A percentile compares a stretch with the other conserved stretches of the same genome.
Conservation (phyloP, 495 filamentous ascomycete genomes). For the Viridothelium virens region DNA sequence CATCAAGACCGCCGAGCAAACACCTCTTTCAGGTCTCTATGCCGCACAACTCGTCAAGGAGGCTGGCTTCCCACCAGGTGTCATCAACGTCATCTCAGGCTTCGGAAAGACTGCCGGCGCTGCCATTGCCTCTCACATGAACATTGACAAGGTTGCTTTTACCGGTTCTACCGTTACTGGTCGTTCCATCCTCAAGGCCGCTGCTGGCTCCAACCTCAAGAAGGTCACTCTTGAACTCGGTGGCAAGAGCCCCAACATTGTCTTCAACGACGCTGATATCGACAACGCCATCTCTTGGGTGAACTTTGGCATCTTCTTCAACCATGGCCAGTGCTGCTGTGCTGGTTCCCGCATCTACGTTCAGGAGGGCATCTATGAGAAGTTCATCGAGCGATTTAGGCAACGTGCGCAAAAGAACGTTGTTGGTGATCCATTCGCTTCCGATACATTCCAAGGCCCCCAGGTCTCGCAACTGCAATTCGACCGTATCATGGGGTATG, state of each 20-base stretch:
- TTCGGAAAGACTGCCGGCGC: slow-evolving; percentile 86
- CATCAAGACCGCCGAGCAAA: slow-evolving; percentile 95
- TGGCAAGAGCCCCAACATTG: slow-evolving; percentile 96
- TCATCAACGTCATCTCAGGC: slow-evolving; percentile 91
- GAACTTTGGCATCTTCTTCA: slow-evolving; percentile 98
- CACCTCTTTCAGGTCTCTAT: slow-evolving; percentile 79
- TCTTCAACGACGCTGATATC: slow-evolving; percentile 93
- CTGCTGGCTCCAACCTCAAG: slow-evolving; percentile 91
- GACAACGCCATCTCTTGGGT: slow-evolving; percentile 95
- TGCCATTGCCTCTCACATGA: slow-evolving; percentile 89
- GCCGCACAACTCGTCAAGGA: slow-evolving; percentile 76
- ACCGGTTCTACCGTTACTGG: slow-evolving; percentile 90
- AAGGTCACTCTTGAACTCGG: slow-evolving; percentile 98
- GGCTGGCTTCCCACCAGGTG: slow-evolving; percentile 93
- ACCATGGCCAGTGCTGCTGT: slow-evolving; percentile 98
- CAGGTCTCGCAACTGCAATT: slow-evolving; percentile 93
- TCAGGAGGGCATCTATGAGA: slow-evolving; percentile 91
- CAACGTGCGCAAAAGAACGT: slow-evolving; percentile 71
- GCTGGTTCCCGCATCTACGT: slow-evolving; percentile 94
- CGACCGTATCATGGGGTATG: slow-evolving; percentile 85
- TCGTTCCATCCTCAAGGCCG: slow-evolving; percentile 90
- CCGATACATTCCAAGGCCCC: slow-evolving; percentile 91
- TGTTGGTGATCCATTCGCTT: slow-evolving; percentile 85
- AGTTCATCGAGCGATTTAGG: slow-evolving; percentile 86
- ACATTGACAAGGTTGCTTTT: slow-evolving; percentile 97